Base-by-base conservation (phyloP, 768 basidiomycete species). In the Lactarius akahatsu region DNA sequence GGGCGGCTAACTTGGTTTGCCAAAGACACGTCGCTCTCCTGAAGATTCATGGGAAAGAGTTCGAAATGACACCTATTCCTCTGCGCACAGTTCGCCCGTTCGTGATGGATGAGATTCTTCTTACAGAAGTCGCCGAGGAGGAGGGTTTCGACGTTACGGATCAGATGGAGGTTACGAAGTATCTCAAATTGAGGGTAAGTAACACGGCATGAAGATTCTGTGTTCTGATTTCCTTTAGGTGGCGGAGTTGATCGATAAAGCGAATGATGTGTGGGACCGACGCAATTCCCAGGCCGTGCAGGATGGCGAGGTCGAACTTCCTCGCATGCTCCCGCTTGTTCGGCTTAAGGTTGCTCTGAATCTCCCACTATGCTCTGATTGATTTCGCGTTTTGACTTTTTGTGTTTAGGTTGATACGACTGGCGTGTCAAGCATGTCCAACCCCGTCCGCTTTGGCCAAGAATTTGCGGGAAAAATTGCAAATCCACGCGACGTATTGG, bases 391-490 rank as follows among this genome's bases (percentile, higher is more conserved):
- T 43, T 36, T 66, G 41, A 28, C 50, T n/a, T 32, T 13, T 28
- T 36, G 30, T 58, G 23, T 36, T 62, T 32, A 89, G 90, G 94
- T 96, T 20, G 94, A 96, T 74, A 96, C 94, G 0, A 92, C 96
- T 0, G 92, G 90, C 52, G 91, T 94, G 9, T 87, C 86, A 64
- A 91, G 93, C 72, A 94, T 94, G 78, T 94, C 91, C 62, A 99
- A 99, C 75, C 96, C 96, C 28, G 90, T 96, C 60, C 90, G 97
- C 11, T 97, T 99, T 74, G 96, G 97, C 1, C 95, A 96, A 75
- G 92, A 96, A 75, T 98, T 98, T 76, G 85, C 88, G 70, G 93
- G 92, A 1, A 84, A 84, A 26, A 84, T 98, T 41, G 97, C 97
- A 13, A 99, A 99, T 74, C 96, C 97, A 18, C 85, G 94, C 32